phyloP scores from a whole-genome alignment of 1,139 yeast species.

The Arxiozyma slooffiae region DNA sequence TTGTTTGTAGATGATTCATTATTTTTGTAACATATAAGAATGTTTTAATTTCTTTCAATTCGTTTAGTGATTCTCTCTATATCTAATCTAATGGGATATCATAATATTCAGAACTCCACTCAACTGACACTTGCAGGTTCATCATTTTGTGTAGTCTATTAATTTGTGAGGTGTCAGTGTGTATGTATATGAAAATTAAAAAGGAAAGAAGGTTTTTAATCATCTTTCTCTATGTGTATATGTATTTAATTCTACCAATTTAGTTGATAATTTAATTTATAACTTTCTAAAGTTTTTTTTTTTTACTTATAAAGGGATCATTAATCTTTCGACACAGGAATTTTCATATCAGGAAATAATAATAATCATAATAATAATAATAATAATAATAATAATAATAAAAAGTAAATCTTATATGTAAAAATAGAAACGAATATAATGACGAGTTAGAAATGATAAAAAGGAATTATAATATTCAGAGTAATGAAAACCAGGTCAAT shows the following conservation, averaged over 20 bases:
- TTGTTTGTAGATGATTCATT: not conserved
- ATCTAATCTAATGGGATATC: constrained; percentile 30
- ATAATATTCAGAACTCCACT: constrained; percentile 12
- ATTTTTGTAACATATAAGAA: constrained; percentile 10
- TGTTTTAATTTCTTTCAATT: constrained; percentile 5
- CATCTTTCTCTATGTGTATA: not conserved
- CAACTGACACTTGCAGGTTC: not conserved
- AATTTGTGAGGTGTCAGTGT: not conserved
- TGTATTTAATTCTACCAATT: not conserved
- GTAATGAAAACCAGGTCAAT: too few relatives aligned
- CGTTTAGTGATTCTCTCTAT: constrained; percentile 20
- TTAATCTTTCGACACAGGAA: not conserved
- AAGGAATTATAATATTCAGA: too few relatives aligned
- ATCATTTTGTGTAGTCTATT: not conserved
- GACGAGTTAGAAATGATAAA: too few relatives aligned
- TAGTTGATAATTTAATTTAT: not conserved
- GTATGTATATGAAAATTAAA: not conserved
- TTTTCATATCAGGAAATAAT: too few relatives aligned
- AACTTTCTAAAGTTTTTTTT: not conserved
- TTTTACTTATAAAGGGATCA: not conserved
- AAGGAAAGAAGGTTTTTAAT: not conserved
- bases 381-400: too few relatives aligned
- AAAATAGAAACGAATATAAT: too few relatives aligned
- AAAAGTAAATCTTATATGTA: too few relatives aligned
- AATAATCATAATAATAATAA: too few relatives aligned